phyloP scores from a whole-genome alignment of 2,329 filamentous ascomycete genomes.

The Delphinella strobiligena region DNA sequence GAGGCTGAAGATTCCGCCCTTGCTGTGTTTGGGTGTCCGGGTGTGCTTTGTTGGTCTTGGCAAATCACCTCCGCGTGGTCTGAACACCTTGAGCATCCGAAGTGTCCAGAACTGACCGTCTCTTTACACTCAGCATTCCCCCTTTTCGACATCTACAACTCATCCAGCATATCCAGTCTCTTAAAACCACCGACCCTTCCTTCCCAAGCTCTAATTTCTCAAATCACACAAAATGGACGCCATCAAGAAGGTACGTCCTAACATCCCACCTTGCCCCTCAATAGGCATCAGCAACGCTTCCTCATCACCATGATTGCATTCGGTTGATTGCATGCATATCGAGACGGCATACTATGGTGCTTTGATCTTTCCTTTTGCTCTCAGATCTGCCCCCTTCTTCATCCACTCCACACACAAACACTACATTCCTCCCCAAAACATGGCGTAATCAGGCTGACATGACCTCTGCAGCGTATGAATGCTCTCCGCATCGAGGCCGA shows the following conservation, averaged over 20 bases:
- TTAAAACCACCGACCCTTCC: not conserved
- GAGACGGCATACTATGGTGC: constrained; percentile 15
- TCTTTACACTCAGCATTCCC: not conserved
- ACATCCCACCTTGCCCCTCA: constrained; percentile 14
- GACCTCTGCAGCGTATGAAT: constrained; percentile 69
- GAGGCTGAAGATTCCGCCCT: too few relatives aligned
- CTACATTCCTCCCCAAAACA: not conserved
- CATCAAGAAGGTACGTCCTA: constrained; percentile 28
- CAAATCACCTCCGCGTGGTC: not conserved
- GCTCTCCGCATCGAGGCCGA: constrained; percentile 89
- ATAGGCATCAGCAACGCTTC: constrained; percentile 12
- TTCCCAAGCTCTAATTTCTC: not conserved
- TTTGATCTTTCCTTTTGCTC: not conserved
- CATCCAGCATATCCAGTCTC: not conserved
- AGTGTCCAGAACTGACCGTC: not conserved
- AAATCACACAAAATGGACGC: constrained; percentile 24
- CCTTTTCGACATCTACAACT: not conserved
- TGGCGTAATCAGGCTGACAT: constrained; percentile 12
- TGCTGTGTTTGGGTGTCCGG: too few relatives aligned
- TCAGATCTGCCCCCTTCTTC: constrained; percentile 5
- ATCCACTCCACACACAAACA: too few relatives aligned
- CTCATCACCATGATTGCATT: constrained; percentile 12
- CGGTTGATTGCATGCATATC: not conserved
- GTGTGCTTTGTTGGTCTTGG: not conserved
- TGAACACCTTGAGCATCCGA: not conserved